Conservation (phyloP, 208 protist species). For the Angomonas deanei region DNA sequence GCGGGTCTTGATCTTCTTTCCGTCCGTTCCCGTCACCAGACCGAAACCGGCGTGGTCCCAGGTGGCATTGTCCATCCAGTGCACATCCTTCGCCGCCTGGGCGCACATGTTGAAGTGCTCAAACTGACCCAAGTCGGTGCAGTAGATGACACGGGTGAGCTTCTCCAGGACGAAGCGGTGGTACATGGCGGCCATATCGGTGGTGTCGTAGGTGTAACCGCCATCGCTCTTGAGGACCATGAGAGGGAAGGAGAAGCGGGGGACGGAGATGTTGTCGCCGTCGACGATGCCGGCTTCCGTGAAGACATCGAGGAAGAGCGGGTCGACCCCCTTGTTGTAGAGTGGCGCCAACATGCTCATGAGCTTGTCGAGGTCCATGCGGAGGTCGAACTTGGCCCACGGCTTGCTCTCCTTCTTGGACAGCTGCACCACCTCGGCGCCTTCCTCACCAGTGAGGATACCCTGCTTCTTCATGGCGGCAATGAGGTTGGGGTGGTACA, state of each 20-base stretch:
- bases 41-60: conserved; percentile 94
- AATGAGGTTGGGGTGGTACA: conserved; percentile 75
- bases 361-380: conserved; percentile 82
- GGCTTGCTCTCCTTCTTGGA: conserved; percentile 89
- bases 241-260: conserved; percentile 89
- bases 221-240: conserved; percentile 95
- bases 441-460: conserved; percentile 65
- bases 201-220: conserved; percentile 94
- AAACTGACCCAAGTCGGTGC: conserved; percentile 94
- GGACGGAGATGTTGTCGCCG: conserved; percentile 71
- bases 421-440: conserved; percentile 65
- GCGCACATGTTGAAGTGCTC: conserved; percentile 92
- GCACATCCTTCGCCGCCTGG: conserved; percentile 83
- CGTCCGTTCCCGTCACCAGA: conserved; percentile 87
- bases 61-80: conserved; percentile 76
- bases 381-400: conserved; percentile 76
- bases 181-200: conserved; percentile 88
- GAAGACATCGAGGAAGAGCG: conserved; percentile 75
- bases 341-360: conserved; percentile 60
- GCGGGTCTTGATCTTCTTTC: conserved; percentile 96
- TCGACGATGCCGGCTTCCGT: conserved; percentile 56
- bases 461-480: conserved; percentile 69
- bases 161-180: conserved; percentile 88
- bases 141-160: conserved; percentile 91
- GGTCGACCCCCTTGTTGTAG: conserved; percentile 70